Evolutionary conservation across 176 grass and related monocot genomes (phyloP).

Genomic region (Tillandsia leiboldiana): DNA sequence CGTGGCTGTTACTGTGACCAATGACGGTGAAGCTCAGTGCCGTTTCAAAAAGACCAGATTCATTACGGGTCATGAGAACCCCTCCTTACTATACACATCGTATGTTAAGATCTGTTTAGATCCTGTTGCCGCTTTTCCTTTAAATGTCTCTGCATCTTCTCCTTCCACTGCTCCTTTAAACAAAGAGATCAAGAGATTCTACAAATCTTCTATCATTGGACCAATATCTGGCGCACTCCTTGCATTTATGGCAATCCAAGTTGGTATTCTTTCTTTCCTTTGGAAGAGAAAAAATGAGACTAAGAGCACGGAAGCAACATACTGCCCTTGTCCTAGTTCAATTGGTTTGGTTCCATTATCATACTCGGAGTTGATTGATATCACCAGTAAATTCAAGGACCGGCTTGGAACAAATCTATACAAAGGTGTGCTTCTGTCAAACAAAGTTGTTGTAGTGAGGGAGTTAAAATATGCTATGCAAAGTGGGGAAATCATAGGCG

Average conservation of each 20-base stretch:
- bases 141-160: background rate
- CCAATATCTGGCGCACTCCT: background rate
- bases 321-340: background rate
- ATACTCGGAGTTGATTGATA: background rate
- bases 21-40: conserved; percentile 4
- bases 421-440: background rate
- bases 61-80: conserved; percentile 1
- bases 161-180: conserved; percentile 1
- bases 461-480: background rate
- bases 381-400: conserved; percentile 4
- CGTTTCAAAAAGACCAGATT: background rate
- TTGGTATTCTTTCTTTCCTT: background rate
- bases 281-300: background rate
- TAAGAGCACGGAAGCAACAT: background rate
- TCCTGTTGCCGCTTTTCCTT: conserved; percentile 1
- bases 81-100: background rate
- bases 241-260: conserved; percentile 5
- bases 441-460: background rate
- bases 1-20: background rate
- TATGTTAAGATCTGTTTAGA: conserved; percentile 3
- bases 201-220: background rate
- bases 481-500: background rate
- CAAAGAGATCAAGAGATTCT: background rate
- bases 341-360: conserved; percentile 7
- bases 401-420: conserved; percentile 5